These are phyloP conservation scores for Globisporangium polare DNA, from an alignment of 352 stramenopile genomes.

Conservation along the genomic window DNA sequence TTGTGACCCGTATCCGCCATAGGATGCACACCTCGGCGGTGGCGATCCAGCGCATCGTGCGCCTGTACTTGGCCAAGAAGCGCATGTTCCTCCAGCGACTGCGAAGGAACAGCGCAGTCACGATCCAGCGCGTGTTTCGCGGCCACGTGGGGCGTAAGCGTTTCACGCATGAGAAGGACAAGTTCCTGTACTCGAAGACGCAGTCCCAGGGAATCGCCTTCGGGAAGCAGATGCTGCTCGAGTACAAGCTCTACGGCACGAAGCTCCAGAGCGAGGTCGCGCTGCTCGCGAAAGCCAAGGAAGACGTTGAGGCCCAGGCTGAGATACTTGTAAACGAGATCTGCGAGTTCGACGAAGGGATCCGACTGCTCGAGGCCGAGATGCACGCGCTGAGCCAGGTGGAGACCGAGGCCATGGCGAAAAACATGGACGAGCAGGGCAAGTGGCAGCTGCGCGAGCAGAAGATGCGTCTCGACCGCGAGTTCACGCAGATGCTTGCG, in stretches of 20 bases:
- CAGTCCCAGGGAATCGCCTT: conserved; percentile 94
- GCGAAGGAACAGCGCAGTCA: conserved; percentile 54
- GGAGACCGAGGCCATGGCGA: conserved; percentile 82
- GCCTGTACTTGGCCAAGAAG: conserved; percentile 53
- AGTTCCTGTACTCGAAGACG: conserved; percentile 92
- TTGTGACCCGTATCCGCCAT: conserved; percentile 49
- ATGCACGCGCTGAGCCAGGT: conserved; percentile 91
- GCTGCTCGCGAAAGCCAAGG: conserved; percentile 88
- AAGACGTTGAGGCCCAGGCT: conserved; percentile 83
- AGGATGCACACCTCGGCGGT: conserved; percentile 53
- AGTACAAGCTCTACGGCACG: conserved; percentile 94
- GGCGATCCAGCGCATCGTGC: conserved; percentile 79
- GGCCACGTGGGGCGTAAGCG: conserved; percentile 81
- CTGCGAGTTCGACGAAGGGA: conserved; percentile 91
- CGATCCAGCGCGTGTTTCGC: conserved; percentile 88
- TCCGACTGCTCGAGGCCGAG: conserved; percentile 89
- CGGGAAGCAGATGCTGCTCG: conserved; percentile 93
- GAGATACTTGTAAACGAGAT: conserved; percentile 91
- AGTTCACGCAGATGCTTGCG: conserved; percentile 93
- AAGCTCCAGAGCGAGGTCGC: conserved; percentile 93
- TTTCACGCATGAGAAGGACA: conserved; percentile 86
- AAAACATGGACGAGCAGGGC: conserved; percentile 80
- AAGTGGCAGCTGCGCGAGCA: conserved; percentile 89
- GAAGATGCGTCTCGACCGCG: conserved; percentile 92
- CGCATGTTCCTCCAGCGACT: conserved; percentile 44